Percentiles rank a stretch among this genome's conserved stretches.
Evolutionary conservation across 2,329 filamentous ascomycete species (phyloP).

Genomic region (Tolypocladium endophyticum): DNA sequence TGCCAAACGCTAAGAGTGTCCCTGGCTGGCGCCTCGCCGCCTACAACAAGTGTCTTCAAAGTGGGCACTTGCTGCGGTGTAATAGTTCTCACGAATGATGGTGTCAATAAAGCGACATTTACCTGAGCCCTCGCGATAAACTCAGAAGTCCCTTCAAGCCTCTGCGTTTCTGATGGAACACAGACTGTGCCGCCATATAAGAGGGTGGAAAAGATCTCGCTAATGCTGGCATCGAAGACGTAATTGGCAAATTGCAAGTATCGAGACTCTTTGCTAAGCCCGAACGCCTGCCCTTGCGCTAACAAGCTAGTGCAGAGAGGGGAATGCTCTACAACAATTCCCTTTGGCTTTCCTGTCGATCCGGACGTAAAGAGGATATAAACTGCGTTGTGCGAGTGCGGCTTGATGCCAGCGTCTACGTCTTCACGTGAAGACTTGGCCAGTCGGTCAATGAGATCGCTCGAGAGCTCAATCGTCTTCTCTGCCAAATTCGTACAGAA

Average conservation of each 20-base stretch:
- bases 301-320: neutral
- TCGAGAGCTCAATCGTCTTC: neutral
- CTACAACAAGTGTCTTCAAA: constrained; percentile 1
- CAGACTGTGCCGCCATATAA: constrained; percentile 4
- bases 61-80: constrained; percentile 1
- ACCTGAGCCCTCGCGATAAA: constrained; percentile 1
- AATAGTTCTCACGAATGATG: constrained; percentile 1
- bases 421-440: neutral
- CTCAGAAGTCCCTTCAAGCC: neutral
- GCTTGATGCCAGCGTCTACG: neutral
- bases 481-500: neutral
- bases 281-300: neutral
- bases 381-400: neutral
- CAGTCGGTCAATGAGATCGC: neutral
- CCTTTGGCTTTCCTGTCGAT: neutral
- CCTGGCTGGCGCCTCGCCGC: constrained; percentile 1
- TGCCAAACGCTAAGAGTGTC: neutral
- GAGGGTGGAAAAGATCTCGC: constrained; percentile 5
- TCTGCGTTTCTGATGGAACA: constrained; percentile 1
- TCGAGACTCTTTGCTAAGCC: neutral
- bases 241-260: constrained; percentile 6
- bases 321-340: constrained; percentile 2
- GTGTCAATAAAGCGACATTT: constrained; percentile 1
- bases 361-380: constrained; percentile 1
- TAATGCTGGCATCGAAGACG: constrained; percentile 3